These are phyloP conservation scores for Verbascum thapsus DNA, from an alignment of 257 asterid genomes.

Conservation along the genomic window DNA sequence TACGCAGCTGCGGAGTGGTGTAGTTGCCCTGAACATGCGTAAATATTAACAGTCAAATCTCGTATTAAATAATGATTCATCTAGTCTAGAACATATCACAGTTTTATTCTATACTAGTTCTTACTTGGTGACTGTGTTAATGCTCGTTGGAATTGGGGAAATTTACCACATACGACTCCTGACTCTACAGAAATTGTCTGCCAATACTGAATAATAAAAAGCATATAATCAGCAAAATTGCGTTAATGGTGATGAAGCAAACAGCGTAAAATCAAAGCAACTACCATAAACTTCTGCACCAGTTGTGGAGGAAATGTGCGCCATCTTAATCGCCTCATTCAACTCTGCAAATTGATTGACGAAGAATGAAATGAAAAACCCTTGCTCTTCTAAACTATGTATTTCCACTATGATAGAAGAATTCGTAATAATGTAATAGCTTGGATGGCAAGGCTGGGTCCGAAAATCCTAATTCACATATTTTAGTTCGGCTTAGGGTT, in stretches of 20 bases:
- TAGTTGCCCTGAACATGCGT: slow-evolving; percentile 32
- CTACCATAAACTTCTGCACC: slow-evolving; percentile 49
- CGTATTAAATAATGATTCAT: background rate
- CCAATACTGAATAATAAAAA: slow-evolving; percentile 33
- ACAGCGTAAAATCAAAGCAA: background rate
- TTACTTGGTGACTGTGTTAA: slow-evolving; percentile 51
- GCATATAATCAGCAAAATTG: background rate
- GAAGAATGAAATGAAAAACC: no score
- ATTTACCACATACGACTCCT: slow-evolving; percentile 35
- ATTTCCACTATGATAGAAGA: no score
- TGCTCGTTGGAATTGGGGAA: slow-evolving; percentile 39
- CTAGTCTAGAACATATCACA: background rate
- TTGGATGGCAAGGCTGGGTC: no score
- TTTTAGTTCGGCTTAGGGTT: no score
- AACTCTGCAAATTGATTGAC: no score
- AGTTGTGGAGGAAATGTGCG: slow-evolving; percentile 42
- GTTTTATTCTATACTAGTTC: slow-evolving; percentile 13
- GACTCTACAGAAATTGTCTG: slow-evolving; percentile 36
- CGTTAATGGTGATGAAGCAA: background rate
- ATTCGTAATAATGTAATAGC: no score
- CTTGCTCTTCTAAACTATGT: no score
- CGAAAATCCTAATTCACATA: no score
- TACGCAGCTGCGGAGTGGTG: slow-evolving; percentile 39
- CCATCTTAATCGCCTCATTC: slow-evolving; percentile 41
- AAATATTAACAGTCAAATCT: slow-evolving; percentile 1